These are phyloP conservation scores for Phytomonas francai DNA, from an alignment of 208 protist genomes.

Conservation along the genomic window DNA sequence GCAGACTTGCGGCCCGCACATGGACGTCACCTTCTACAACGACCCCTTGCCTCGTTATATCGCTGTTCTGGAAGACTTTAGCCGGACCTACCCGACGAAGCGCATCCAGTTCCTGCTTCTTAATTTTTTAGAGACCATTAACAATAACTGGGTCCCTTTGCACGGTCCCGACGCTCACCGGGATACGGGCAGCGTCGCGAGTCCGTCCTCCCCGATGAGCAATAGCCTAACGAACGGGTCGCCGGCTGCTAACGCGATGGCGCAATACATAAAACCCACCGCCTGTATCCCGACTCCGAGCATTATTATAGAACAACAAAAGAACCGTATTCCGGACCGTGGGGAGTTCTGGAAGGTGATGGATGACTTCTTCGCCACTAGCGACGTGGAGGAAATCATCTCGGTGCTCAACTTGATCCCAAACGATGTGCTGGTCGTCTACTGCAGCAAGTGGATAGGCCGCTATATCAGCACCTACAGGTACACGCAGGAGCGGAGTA, in stretches of 20 bases:
- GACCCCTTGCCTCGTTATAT: slow-evolving; percentile 38
- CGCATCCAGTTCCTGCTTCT: slow-evolving; percentile 75
- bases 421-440: slow-evolving; percentile 31
- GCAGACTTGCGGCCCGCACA: slow-evolving; percentile 51
- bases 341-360: slow-evolving; percentile 69
- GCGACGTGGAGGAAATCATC: slow-evolving; percentile 48
- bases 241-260: slow-evolving; percentile 8
- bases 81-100: slow-evolving; percentile 41
- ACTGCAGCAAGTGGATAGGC: slow-evolving; percentile 47
- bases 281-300: background rate
- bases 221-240: background rate
- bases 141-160: slow-evolving; percentile 75
- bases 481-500: slow-evolving; percentile 55
- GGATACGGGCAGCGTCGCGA: slow-evolving; percentile 4
- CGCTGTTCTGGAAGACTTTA: slow-evolving; percentile 40
- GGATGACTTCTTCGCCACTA: slow-evolving; percentile 74
- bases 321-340: slow-evolving; percentile 24
- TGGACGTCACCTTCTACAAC: slow-evolving; percentile 28
- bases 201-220: background rate
- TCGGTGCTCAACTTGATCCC: slow-evolving; percentile 30
- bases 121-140: slow-evolving; percentile 69
- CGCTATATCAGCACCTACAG: slow-evolving; percentile 67
- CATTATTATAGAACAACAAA: slow-evolving; percentile 1
- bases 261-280: background rate
- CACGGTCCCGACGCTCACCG: slow-evolving; percentile 28